phyloP scores from a whole-genome alignment of 1,139 yeast species.

The Citeromyces siamensis region DNA sequence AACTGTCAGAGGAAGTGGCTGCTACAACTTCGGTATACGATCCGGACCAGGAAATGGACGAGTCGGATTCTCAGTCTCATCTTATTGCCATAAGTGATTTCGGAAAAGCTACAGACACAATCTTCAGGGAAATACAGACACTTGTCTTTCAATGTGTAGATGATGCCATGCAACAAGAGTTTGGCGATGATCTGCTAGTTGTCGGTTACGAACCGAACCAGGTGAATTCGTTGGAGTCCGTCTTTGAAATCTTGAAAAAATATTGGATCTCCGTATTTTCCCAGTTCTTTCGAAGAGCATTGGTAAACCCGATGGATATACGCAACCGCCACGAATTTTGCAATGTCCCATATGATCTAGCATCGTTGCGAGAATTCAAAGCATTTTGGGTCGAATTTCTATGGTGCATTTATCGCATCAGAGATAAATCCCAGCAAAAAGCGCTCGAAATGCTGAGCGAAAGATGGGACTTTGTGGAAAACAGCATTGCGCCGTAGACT shows the following conservation, averaged over 20 bases:
- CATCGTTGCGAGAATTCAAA: conserved; percentile 27
- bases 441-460: conserved; percentile 19
- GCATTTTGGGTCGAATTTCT: conserved; percentile 40
- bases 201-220: conserved; percentile 29
- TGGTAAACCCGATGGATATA: conserved; percentile 20
- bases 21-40: conserved; percentile 5
- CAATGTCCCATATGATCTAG: conserved; percentile 18
- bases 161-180: conserved; percentile 37
- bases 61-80: conserved; percentile 1
- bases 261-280: conserved; percentile 52
- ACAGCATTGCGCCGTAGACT: neutral
- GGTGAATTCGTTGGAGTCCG: conserved; percentile 26
- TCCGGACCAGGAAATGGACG: conserved; percentile 5
- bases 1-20: conserved; percentile 29
- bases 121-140: conserved; percentile 29
- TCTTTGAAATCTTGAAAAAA: conserved; percentile 27
- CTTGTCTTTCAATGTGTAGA: conserved; percentile 36
- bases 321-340: conserved; percentile 15
- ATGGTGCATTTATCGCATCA: conserved; percentile 26
- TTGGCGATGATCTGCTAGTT: conserved; percentile 44
- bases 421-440: conserved; percentile 24
- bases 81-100: neutral
- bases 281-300: conserved; percentile 23
- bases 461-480: conserved; percentile 2
- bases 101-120: conserved; percentile 5